Evolutionary conservation across 148 eudicot species (phyloP).

Genomic region (Polygonum aviculare): DNA sequence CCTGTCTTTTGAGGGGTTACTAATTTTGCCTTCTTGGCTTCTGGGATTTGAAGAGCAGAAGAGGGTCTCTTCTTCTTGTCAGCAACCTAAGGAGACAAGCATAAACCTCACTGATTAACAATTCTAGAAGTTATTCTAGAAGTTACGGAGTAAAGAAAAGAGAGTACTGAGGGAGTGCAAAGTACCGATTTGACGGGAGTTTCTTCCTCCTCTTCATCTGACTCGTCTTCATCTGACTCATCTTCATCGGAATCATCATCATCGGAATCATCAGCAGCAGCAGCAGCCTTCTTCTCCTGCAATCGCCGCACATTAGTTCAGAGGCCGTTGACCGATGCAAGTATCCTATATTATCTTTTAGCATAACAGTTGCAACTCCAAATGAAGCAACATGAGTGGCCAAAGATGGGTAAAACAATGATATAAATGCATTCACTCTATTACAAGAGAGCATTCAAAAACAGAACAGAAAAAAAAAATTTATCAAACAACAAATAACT

Average conservation of each 20-base stretch:
- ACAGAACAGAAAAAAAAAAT: too few species aligned
- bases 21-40: conserved; percentile 4
- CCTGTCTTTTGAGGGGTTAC: conserved; percentile 9
- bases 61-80: conserved; percentile 12
- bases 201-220: conserved; percentile 13
- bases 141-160: background rate
- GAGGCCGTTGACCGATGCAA: too few species aligned
- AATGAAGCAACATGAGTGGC: too few species aligned
- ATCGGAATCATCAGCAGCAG: background rate
- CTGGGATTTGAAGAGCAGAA: background rate
- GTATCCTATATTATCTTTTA: too few species aligned
- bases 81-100: background rate
- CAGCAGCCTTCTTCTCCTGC: background rate
- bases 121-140: background rate
- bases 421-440: too few species aligned
- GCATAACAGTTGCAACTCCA: too few species aligned
- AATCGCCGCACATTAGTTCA: background rate
- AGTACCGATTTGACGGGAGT: conserved; percentile 9
- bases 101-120: background rate
- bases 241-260: background rate
- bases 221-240: background rate
- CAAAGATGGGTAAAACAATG: too few species aligned
- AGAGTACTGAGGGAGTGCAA: background rate
- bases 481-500: too few species aligned
- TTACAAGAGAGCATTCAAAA: too few species aligned